These are phyloP conservation scores for Colletotrichum lini DNA, from an alignment of 2,329 filamentous ascomycete genomes.

Conservation along the genomic window DNA sequence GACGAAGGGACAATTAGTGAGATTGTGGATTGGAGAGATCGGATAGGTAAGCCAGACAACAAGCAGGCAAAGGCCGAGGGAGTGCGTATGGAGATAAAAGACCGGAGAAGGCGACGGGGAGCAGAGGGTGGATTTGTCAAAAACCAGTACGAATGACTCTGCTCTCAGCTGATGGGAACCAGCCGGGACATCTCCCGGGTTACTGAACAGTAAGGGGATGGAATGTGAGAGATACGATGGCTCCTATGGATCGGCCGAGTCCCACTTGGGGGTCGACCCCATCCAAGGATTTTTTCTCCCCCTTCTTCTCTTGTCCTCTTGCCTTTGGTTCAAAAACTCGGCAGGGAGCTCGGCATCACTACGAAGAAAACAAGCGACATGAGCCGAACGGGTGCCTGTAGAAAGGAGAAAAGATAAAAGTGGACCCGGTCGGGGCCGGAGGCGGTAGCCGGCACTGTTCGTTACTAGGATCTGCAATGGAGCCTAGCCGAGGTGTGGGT, in stretches of 20 bases:
- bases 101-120: conserved; percentile 12
- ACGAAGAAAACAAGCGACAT: conserved; percentile 22
- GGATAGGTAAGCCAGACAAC: conserved; percentile 20
- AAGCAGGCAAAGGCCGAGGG: neutral
- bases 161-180: conserved; percentile 34
- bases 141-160: conserved; percentile 30
- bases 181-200: conserved; percentile 35
- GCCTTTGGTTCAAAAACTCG: conserved; percentile 4
- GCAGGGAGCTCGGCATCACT: conserved; percentile 34
- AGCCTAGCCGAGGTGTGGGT: conserved; percentile 5
- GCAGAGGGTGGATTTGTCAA: conserved; percentile 27
- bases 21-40: conserved; percentile 13
- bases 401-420: neutral
- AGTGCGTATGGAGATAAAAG: conserved; percentile 9
- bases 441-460: conserved; percentile 25
- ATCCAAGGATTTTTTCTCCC: neutral
- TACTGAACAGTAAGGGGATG: conserved; percentile 30
- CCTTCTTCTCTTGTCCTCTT: neutral
- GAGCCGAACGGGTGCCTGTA: conserved; percentile 18
- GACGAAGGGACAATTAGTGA: conserved; percentile 31
- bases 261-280: conserved; percentile 36
- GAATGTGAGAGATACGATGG: conserved; percentile 10
- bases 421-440: conserved; percentile 29
- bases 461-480: neutral
- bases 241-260: conserved; percentile 11